Base-by-base conservation (phyloP, 768 basidiomycete genomes). In the Podaxis sp. region DNA sequence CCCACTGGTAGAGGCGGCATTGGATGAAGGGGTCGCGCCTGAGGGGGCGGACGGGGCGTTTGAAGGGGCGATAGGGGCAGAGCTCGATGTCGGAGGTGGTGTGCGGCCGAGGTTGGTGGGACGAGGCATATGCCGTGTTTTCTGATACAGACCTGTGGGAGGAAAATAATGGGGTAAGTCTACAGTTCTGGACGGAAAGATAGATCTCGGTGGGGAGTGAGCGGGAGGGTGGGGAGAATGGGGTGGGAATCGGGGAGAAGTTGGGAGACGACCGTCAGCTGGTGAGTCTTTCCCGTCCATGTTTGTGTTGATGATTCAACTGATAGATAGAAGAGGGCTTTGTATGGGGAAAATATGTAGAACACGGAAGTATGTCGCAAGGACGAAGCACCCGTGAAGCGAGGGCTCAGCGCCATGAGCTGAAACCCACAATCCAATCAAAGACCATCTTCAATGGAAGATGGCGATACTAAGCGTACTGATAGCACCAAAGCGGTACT, bases 121-220 rank as follows among this genome's bases (percentile, higher is more conserved):
- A 64, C 89, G 88, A 69, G 88, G 84, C 76, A 87, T 87, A 75
- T 86, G 85, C 74, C 87, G 86, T 66, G 87, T 85, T 83, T 92
- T 93, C 82, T 88, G 88, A 81, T 93, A 93, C 72, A 92, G 88
- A 68, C 90, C 91, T 93, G 81, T 49, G 70, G 57, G 62, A 66
- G 52, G 64, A 67, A 60, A 71, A 68, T 68, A 58, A 56, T 61
- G 59, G 17, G 66, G 66, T 64, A 60, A 66, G 71, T 68, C 62
- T 65, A 73, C 68, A 69, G 74, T 74, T 70, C 69, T 68, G 70
- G 67, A 55, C 26, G 61, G 61, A 55, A 62, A 62, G 30, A 62
- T 62, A 49, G 53, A 62, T 62, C 61, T 66, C 57, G 67, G 66
- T 48, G 64, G 64, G 48, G 63, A 67, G 60, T 59, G 61, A 36